phyloP scores from a whole-genome alignment of 2,329 filamentous ascomycete genomes.

The Penicillium sp. region DNA sequence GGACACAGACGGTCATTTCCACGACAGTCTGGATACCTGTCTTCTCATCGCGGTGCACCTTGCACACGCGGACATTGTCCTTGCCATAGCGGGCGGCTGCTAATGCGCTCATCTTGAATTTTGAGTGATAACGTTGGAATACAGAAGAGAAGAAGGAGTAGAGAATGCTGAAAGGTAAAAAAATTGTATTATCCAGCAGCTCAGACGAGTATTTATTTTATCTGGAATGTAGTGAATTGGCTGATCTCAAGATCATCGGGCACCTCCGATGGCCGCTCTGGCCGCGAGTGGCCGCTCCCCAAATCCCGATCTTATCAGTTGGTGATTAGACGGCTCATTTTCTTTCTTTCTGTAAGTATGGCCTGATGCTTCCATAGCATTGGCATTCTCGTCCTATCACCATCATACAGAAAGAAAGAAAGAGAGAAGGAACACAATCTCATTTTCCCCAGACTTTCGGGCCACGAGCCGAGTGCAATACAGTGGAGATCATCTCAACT shows the following conservation, averaged over 20 bases:
- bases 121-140: background rate
- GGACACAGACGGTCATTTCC: slow-evolving; percentile 91
- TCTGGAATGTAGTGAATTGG: background rate
- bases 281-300: slow-evolving; percentile 34
- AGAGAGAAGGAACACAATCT: too few relatives aligned
- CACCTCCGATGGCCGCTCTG: slow-evolving; percentile 43
- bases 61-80: slow-evolving; percentile 98
- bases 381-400: background rate
- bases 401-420: background rate
- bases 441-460: slow-evolving; percentile 9
- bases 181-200: background rate
- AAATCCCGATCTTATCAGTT: slow-evolving; percentile 32
- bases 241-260: slow-evolving; percentile 29
- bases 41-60: slow-evolving; percentile 77
- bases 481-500: slow-evolving; percentile 6
- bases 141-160: background rate
- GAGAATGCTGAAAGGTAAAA: background rate
- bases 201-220: slow-evolving; percentile 3
- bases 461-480: background rate
- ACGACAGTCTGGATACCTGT: slow-evolving; percentile 80
- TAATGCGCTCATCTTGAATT: slow-evolving; percentile 36
- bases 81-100: slow-evolving; percentile 57
- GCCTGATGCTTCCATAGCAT: background rate
- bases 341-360: background rate
- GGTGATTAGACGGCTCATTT: background rate